Conservation (phyloP, 1,139 yeast genomes). For the Taphrina sp. region DNA sequence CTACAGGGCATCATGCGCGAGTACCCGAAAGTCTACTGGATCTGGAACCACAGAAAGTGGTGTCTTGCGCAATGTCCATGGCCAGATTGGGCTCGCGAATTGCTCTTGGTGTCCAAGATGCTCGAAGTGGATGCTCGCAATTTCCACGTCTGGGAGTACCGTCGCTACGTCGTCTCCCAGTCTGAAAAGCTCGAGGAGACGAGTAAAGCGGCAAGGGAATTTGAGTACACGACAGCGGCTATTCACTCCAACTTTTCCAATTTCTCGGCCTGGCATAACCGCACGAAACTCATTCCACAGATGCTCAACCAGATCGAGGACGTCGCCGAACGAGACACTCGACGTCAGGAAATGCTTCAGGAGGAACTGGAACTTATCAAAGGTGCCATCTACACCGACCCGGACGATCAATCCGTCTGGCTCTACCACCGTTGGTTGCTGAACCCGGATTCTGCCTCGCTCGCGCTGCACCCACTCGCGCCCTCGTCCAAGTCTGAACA, state of each 20-base stretch:
- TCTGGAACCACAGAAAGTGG: conserved; percentile 94
- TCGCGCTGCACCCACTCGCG: conserved; percentile 39
- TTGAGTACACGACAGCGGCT: conserved; percentile 71
- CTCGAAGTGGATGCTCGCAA: conserved; percentile 75
- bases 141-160: conserved; percentile 94
- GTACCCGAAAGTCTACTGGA: conserved; percentile 91
- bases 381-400: conserved; percentile 88
- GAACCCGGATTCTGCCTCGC: conserved; percentile 53
- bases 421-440: conserved; percentile 80
- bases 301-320: conserved; percentile 45
- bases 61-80: conserved; percentile 57
- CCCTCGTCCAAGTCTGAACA: conserved; percentile 36
- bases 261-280: conserved; percentile 94
- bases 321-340: conserved; percentile 41
- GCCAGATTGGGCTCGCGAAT: conserved; percentile 66
- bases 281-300: conserved; percentile 65
- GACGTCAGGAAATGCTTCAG: conserved; percentile 16
- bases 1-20: conserved; percentile 58
- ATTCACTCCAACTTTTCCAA: conserved; percentile 83
- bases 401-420: conserved; percentile 94
- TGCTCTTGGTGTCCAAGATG: conserved; percentile 65
- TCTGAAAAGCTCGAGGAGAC: conserved; percentile 48
- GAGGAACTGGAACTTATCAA: conserved; percentile 66
- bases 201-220: conserved; percentile 53
- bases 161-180: conserved; percentile 65